phyloP scores from a whole-genome alignment of 345 rosid genomes.

The Garcia nutans region DNA sequence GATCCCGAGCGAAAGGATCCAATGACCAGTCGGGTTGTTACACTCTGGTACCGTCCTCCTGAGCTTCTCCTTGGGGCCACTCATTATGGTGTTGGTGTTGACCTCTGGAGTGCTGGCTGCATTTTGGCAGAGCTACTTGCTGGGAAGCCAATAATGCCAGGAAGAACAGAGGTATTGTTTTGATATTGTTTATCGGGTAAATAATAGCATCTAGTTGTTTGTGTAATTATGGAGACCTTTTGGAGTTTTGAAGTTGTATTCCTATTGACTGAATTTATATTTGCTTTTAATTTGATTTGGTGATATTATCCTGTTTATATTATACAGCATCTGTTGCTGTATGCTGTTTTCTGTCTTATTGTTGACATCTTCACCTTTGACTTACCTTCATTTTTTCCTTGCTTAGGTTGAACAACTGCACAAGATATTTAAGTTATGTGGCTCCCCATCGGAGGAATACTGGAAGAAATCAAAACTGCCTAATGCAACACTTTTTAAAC shows the following conservation, averaged over 20 bases:
- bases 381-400: slow-evolving; percentile 19
- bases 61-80: slow-evolving; percentile 95
- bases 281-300: slow-evolving; percentile 4
- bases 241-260: not conserved
- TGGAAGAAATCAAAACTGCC: slow-evolving; percentile 84
- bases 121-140: slow-evolving; percentile 84
- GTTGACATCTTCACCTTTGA: slow-evolving; percentile 7
- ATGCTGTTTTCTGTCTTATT: not conserved
- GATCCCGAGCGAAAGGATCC: slow-evolving; percentile 58
- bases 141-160: slow-evolving; percentile 89
- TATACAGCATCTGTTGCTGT: not conserved
- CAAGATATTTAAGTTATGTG: slow-evolving; percentile 87
- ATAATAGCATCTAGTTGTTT: not conserved
- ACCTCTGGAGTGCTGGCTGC: slow-evolving; percentile 98
- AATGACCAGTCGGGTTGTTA: slow-evolving; percentile 88
- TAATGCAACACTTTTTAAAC: slow-evolving; percentile 78
- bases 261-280: not conserved
- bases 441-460: slow-evolving; percentile 83
- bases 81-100: slow-evolving; percentile 66
- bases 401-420: slow-evolving; percentile 86
- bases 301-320: not conserved
- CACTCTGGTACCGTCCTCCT: slow-evolving; percentile 96
- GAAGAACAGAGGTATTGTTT: slow-evolving; percentile 73
- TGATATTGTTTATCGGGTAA: not conserved
- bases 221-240: not conserved